Conservation (phyloP, 1,284 basidiomycete species). For the Ustilago loliicola region DNA sequence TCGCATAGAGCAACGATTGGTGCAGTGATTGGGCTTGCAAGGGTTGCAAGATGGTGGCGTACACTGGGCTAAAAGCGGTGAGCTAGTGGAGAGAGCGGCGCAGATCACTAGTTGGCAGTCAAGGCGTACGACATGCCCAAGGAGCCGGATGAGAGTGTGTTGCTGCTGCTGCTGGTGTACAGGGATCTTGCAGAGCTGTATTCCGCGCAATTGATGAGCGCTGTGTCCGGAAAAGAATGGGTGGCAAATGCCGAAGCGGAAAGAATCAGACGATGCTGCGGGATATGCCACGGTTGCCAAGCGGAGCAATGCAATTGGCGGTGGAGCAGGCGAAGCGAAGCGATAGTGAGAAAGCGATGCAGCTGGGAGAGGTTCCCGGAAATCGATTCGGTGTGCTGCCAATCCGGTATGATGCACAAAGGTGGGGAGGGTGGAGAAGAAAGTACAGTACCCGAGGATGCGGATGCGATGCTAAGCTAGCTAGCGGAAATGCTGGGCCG, state of each 20-base stretch:
- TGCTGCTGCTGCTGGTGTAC: background rate
- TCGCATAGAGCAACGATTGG: background rate
- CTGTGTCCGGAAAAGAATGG: background rate
- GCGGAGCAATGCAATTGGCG: background rate
- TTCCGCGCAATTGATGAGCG: no score
- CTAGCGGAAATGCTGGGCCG: no score
- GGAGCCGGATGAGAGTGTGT: background rate
- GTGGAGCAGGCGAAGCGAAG: background rate
- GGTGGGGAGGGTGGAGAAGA: background rate
- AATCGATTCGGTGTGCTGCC: background rate
- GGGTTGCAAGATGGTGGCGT: background rate
- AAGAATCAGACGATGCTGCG: slow-evolving; percentile 4
- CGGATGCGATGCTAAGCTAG: background rate
- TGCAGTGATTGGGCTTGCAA: background rate
- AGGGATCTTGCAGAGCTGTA: background rate
- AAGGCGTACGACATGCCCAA: background rate
- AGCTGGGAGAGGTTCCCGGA: background rate
- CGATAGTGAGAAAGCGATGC: background rate
- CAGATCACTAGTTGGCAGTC: background rate
- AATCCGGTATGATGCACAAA: background rate
- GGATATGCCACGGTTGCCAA: background rate
- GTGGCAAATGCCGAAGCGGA: background rate
- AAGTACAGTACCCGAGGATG: background rate
- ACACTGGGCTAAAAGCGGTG: background rate
- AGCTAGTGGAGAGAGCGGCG: background rate